Evolutionary conservation across 2,329 filamentous ascomycete species (phyloP).

Genomic region (Venturia asperata): DNA sequence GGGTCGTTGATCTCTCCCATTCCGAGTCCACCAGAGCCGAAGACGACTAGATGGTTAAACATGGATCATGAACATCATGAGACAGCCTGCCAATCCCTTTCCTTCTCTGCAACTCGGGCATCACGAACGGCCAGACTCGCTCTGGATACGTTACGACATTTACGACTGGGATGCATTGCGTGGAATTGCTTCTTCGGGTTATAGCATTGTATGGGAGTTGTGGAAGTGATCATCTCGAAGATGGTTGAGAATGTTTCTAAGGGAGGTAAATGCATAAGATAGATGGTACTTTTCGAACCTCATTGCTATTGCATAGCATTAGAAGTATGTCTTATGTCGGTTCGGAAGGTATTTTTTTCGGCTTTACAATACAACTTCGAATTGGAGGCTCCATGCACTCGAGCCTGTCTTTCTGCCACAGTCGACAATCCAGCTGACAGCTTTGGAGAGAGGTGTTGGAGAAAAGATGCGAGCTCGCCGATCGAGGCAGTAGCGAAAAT

Average conservation of each 20-base stretch:
- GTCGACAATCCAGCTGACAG: too few relatives aligned
- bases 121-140: background rate
- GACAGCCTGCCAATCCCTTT: too few relatives aligned
- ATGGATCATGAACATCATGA: background rate
- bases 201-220: background rate
- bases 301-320: constrained; percentile 5
- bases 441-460: too few relatives aligned
- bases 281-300: background rate
- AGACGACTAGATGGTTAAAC: background rate
- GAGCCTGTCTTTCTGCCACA: background rate
- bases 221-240: background rate
- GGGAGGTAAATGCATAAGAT: background rate
- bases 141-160: constrained; percentile 3
- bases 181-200: background rate
- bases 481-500: too few relatives aligned
- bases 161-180: background rate
- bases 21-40: background rate
- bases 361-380: background rate
- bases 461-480: too few relatives aligned
- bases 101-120: too few relatives aligned
- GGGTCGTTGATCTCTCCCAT: background rate
- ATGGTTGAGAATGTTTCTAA: background rate
- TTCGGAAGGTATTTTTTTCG: background rate
- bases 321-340: background rate
- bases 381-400: background rate